Base-by-base conservation (phyloP, 441 rosid species). In the Populus tomentosa region DNA sequence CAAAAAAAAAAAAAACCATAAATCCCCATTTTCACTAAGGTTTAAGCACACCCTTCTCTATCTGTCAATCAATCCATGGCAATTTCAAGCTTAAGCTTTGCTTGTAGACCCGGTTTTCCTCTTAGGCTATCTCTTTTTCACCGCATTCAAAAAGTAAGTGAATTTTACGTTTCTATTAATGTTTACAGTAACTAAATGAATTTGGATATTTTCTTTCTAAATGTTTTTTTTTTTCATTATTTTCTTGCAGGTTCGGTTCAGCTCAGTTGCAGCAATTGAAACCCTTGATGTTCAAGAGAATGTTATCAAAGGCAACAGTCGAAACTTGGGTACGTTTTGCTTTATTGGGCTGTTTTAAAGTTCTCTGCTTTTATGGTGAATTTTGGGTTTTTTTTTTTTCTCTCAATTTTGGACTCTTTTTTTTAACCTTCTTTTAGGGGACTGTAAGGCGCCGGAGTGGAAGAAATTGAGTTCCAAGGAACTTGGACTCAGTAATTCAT, bases 401-500 rank as follows among this genome's bases (percentile, higher is more conserved):
- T 23, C 69, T 38, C 21, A 14, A 46, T 46, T 46, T 46, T 46
- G 18, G 20, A 46, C 0, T 46, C 1, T 14, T 9, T 38, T 46
- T 46, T 42, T 42, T 7, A 1, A 6, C 18, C 4, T 46, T 13
- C 13, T 46, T 46, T 46, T 14, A 46, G 56, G 20, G 70, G 78
- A 70, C 61, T 63, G 38, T 40, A 84, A 83, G 69, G 73, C 63
- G 62, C 75, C 85, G 35, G 80, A 78, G 26, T 90, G 93, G 93
- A 90, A 85, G 87, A 90, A 84, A 75, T 67, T 88, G 79, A 84
- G 75, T 70, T 88, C 94, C 8, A 80, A 83, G 75, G 95, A 91
- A 30, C 91, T 90, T 79, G 97, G 95, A 66, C 87, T 94, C 75
- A 86, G 85, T 77, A 83, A 78, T 77, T 85, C 92, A 18, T 86